Conservation (phyloP, 805 yeast species). For the Spathaspora hagerdaliae region DNA sequence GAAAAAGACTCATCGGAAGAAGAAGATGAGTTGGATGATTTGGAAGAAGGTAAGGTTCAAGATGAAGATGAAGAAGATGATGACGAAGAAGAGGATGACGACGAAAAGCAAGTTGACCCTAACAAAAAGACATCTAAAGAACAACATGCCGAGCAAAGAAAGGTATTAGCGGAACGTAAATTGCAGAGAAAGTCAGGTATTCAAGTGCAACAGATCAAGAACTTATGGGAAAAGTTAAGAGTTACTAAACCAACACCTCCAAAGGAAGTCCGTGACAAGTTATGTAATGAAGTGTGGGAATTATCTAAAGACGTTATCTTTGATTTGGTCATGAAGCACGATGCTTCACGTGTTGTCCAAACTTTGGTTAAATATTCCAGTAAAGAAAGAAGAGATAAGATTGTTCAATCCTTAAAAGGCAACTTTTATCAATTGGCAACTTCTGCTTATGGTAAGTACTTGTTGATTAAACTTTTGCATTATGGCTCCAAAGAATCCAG, state of each 20-base stretch:
- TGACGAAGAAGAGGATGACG: slow-evolving; percentile 19
- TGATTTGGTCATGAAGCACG: slow-evolving; percentile 91
- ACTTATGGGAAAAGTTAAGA: slow-evolving; percentile 87
- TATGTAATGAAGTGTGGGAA: slow-evolving; percentile 82
- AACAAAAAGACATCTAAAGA: slow-evolving; percentile 54
- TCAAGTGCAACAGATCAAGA: slow-evolving; percentile 80
- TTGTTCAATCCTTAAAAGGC: slow-evolving; percentile 68
- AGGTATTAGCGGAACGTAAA: slow-evolving; percentile 75
- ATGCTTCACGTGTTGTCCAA: slow-evolving; percentile 94
- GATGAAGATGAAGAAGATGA: slow-evolving; percentile 22
- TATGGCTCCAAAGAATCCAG: slow-evolving; percentile 86
- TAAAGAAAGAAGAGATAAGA: slow-evolving; percentile 70
- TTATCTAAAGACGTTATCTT: slow-evolving; percentile 70
- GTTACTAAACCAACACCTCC: slow-evolving; percentile 81
- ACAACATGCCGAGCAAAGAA: slow-evolving; percentile 80
- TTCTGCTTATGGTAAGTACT: slow-evolving; percentile 89
- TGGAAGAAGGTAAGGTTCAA: slow-evolving; percentile 15
- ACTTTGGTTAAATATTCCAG: slow-evolving; percentile 84
- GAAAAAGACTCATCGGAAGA: slow-evolving; percentile 26
- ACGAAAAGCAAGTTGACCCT: slow-evolving; percentile 27
- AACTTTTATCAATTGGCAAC: slow-evolving; percentile 80
- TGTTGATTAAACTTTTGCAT: slow-evolving; percentile 82
- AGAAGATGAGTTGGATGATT: slow-evolving; percentile 21
- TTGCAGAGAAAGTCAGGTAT: slow-evolving; percentile 81
- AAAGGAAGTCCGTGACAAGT: slow-evolving; percentile 67